Evolutionary conservation across 2,329 filamentous ascomycete species (phyloP).

Genomic region (Pseudogymnoascus sp.): DNA sequence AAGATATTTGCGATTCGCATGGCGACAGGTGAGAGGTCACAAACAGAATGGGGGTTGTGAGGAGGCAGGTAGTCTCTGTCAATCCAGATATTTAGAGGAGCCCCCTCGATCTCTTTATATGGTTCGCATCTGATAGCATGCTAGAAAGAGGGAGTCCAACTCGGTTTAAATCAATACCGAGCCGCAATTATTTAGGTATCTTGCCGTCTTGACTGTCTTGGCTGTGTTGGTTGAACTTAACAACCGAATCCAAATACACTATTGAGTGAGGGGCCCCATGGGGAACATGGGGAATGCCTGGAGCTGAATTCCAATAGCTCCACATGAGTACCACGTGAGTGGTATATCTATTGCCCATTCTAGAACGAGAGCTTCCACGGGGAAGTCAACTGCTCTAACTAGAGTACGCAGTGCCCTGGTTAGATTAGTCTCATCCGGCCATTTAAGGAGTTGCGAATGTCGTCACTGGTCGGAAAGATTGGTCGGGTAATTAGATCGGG

Average conservation of each 20-base stretch:
- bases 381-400: neutral
- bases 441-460: neutral
- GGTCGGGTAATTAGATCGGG: neutral
- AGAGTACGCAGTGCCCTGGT: neutral
- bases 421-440: neutral
- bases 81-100: neutral
- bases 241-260: neutral
- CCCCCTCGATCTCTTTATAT: neutral
- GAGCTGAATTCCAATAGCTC: neutral
- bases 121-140: neutral
- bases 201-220: neutral
- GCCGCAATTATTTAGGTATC: neutral
- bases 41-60: neutral
- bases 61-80: neutral
- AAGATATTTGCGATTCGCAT: neutral
- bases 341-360: neutral
- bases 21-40: neutral
- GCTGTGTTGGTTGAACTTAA: neutral
- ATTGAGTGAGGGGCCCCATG: neutral
- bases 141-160: neutral
- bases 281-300: neutral
- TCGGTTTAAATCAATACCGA: conserved; percentile 2
- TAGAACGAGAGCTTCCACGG: neutral
- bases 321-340: neutral
- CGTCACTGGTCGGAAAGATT: neutral